phyloP scores from a whole-genome alignment of 768 basidiomycete species.

The Boletus subcaerulescens region DNA sequence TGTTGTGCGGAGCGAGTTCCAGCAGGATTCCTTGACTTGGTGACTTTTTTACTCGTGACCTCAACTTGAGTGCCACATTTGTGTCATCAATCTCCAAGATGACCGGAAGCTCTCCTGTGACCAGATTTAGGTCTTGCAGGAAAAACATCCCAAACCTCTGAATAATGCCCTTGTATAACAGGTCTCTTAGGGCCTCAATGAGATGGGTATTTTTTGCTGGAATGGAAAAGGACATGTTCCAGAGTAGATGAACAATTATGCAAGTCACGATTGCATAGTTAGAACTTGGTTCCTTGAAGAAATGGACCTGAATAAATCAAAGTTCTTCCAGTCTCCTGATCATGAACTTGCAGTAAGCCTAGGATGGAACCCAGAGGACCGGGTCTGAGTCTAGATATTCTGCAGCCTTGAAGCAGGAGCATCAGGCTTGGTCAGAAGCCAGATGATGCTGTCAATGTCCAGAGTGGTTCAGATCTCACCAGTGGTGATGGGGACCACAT shows the following conservation, averaged over 20 bases:
- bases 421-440: background rate
- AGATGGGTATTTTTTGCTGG: background rate
- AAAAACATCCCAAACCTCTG: constrained; percentile 5
- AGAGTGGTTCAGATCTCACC: background rate
- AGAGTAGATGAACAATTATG: constrained; percentile 4
- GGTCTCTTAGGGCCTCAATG: background rate
- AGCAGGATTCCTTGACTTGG: background rate
- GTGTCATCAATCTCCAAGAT: background rate
- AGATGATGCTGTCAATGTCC: constrained; percentile 8
- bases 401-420: background rate
- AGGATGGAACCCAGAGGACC: constrained; percentile 5
- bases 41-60: background rate
- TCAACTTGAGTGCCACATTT: background rate
- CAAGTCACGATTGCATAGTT: constrained; percentile 8
- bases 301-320: background rate
- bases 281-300: background rate
- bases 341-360: constrained; percentile 1
- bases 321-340: constrained; percentile 1
- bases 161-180: background rate
- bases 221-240: background rate
- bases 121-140: constrained; percentile 6
- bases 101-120: background rate
- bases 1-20: background rate
- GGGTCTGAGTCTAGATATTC: constrained; percentile 3
- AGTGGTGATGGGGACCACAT: background rate